These are phyloP conservation scores for Curvularia sp. DNA, from an alignment of 2,329 filamentous ascomycete species.

Conservation along the genomic window DNA sequence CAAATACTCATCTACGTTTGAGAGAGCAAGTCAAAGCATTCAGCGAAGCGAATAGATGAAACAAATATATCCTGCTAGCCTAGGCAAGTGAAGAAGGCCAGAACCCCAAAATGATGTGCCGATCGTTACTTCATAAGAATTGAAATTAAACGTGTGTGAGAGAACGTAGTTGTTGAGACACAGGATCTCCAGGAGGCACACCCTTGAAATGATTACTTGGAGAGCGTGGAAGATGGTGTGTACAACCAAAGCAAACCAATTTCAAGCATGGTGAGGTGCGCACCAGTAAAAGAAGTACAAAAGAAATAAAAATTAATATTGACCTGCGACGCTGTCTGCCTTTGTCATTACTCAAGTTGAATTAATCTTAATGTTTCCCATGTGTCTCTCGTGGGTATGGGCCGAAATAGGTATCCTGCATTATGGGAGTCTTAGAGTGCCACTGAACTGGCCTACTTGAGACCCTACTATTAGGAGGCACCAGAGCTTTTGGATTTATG, in stretches of 20 bases:
- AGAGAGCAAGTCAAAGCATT: slow-evolving; percentile 1
- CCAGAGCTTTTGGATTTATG: slow-evolving; percentile 29
- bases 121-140: slow-evolving; percentile 45
- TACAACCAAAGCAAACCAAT: slow-evolving; percentile 17
- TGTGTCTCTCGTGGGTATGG: slow-evolving; percentile 36
- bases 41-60: slow-evolving; percentile 20
- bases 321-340: slow-evolving; percentile 49
- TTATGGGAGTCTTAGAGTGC: slow-evolving; percentile 29
- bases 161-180: slow-evolving; percentile 2
- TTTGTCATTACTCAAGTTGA: slow-evolving; percentile 43
- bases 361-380: slow-evolving; percentile 31
- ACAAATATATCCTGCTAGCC: slow-evolving; percentile 28
- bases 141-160: slow-evolving; percentile 21
- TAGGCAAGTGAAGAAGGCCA: slow-evolving; percentile 17
- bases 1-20: slow-evolving; percentile 9
- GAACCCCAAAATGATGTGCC: slow-evolving; percentile 39
- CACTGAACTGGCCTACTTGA: not conserved
- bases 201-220: slow-evolving; percentile 8
- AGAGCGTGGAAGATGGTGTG: slow-evolving; percentile 19
- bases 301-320: slow-evolving; percentile 40
- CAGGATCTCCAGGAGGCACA: slow-evolving; percentile 2
- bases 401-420: slow-evolving; percentile 41
- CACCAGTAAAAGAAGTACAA: slow-evolving; percentile 36
- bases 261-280: slow-evolving; percentile 37
- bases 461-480: not conserved